Evolutionary conservation across 345 rosid species (phyloP), one percentile per base, ranked within the genome.

Genomic region (Eutrema heterophyllum): DNA sequence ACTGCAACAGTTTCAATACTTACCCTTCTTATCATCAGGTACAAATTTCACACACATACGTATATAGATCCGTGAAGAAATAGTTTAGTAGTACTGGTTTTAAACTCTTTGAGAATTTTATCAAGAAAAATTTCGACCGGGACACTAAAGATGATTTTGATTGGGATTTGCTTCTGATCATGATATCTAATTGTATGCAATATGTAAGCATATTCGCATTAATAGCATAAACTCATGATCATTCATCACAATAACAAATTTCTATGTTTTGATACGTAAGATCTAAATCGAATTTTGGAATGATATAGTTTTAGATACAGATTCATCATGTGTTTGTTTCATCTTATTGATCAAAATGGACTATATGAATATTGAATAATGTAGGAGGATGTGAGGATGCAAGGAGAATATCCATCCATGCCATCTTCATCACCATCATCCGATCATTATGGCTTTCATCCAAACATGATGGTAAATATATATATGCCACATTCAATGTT

Each of bases 341-440:
- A 50, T n/a, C 14, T 50, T 48, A 12, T 39, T 71, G 43, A 53
- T 29, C 21, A 2, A 62, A 44, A 60, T 71, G 48, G 32, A 7
- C 1, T 8, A 45, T 70, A 30, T 62, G 46, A 62, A 18, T 73
- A 30, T 39, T 32, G 54, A 58, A 64, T 21, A 53, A 50, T 81
- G 85, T 90, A 94, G 98, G 95, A 91, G 62, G 97, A 91, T 64
- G 66, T 78, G 68, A 83, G 85, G 81, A 77, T 81, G 68, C 96
- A 89, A 74, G 64, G 85, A 51, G 83, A 78, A 65, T 87, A 83
- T 86, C 73, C 89, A 73, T 78, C 88, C 3, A 62, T 81, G 65
- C 78, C 88, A 32, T 84, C 91, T 4, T 81, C 97, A 51, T 83
- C 95, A 43, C 64, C 88, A 49, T 64, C 93, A 48, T 77, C 89